Evolutionary conservation across 768 basidiomycete genomes (phyloP), one percentile per base, ranked within the genome.

Genomic region (Lactarius sp.): DNA sequence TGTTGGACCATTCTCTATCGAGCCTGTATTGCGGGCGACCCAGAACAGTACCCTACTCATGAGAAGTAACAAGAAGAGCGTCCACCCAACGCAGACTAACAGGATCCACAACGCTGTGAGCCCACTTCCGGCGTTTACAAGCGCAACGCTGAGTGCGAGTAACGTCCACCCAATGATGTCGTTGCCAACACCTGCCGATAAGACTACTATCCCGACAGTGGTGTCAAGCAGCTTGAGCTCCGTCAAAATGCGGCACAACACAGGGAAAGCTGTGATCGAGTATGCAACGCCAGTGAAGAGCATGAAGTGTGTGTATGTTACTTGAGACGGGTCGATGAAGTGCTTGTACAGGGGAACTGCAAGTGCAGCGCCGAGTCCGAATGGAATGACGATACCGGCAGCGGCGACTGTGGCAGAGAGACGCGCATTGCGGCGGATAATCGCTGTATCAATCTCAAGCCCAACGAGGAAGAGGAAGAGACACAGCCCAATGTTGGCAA

Each of bases 401-500:
- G 90, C 68, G 0, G 92, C 87, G 57, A 98, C 85, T 2, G 84
- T 80, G 3, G 75, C 74, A 0, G 88, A 90, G 10, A 86, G 77
- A 9, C 84, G 80, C 0, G 82, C 85, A 78, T 92, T 90, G 44
- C 88, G 86, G 69, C 81, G 86, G 74, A 98, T 87, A 62, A 98
- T 78, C 4, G 78, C 75, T 0, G 80, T 76, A 61, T 98, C 97
- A 61, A 97, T 94, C 77, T 93, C 91, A 39, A 96, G 85, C 3
- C 96, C 96, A 47, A 98, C 88, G 64, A 98, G 82, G 77, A 97
- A 98, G 14, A 98, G 82, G 75, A 93, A 94, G 50, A 94, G 82
- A 66, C 87, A 87, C 5, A 92, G 81, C 6, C 92, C 96, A 65
- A 98, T 91, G 69, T 92, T 91, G 14, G 96, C 91, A 18, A 89